Base-by-base conservation (phyloP, 2,329 filamentous ascomycete genomes). In the Ilyonectria destructans region DNA sequence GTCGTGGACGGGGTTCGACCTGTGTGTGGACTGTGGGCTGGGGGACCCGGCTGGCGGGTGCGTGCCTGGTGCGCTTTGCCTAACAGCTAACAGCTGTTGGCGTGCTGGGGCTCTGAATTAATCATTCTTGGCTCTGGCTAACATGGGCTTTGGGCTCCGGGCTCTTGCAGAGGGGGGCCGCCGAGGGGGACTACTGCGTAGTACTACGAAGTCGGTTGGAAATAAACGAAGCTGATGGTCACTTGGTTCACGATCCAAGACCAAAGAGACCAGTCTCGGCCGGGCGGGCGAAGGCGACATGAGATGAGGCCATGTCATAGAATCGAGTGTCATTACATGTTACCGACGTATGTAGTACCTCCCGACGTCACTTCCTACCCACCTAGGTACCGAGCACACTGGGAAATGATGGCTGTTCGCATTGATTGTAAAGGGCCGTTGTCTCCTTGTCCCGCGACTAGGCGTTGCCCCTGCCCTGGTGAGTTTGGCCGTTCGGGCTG, bases 391-490 rank as follows among this genome's bases (percentile, higher is more conserved):
- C 40, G 15, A 23, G 19, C n/a, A 21, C 9, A 12, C 13, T 12
- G 45, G 45, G 45, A 10, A 8, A 46, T 21, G 19, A 21, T 21
- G 45, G 4, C 10, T 46, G 8, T 46, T 19, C 37, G 23, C 19
- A 17, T 9, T 26, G 23, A 12, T 21, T 26, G 33, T 60, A 37
- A 60, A 37, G 31, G 58, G n/a, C 19, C 12, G 23, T 49, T 37
- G 40, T 33, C 15, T 45, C 13, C 40, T 48, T 33, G 45, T 58
- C 46, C 49, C 60, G 65, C 40, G 48, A 59, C 46, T 63, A 63
- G 58, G 59, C 52, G 59, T 35, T 26, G 49, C 58, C 33, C 61
- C 35, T 56, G 57, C 35, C 62, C 57, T 70, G 66, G 67, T 67
- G 59, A 58, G 62, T 55, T 31, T 13, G n/a, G 31, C 4, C 6